These are phyloP conservation scores for Monosporozyma siamensis DNA, from an alignment of 805 yeast genomes.

Conservation along the genomic window DNA sequence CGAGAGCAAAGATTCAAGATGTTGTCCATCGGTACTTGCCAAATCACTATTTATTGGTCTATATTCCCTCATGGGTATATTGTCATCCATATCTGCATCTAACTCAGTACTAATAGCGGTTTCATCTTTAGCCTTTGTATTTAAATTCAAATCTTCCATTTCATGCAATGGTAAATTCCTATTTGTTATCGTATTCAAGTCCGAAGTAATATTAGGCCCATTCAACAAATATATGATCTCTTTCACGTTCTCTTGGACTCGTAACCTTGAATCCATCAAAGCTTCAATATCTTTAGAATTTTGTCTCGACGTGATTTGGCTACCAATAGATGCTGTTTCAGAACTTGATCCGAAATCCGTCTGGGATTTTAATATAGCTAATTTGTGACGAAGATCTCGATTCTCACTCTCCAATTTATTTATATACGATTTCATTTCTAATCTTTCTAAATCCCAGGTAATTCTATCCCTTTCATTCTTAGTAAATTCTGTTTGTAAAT, in stretches of 20 bases:
- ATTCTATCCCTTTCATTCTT: slow-evolving; percentile 51
- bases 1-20: not conserved
- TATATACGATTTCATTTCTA: slow-evolving; percentile 47
- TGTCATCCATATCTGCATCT: not conserved
- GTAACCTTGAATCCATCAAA: slow-evolving; percentile 1
- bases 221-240: slow-evolving; percentile 28
- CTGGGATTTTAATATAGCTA: slow-evolving; percentile 7
- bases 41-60: not conserved
- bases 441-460: slow-evolving; percentile 50
- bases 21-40: not conserved
- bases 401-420: slow-evolving; percentile 48
- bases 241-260: slow-evolving; percentile 28
- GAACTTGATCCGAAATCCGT: not conserved
- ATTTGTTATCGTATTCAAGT: slow-evolving; percentile 18
- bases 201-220: slow-evolving; percentile 21
- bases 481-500: slow-evolving; percentile 53
- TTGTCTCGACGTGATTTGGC: not conserved
- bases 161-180: slow-evolving; percentile 15
- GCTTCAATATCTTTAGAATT: not conserved
- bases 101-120: not conserved
- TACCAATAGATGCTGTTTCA: not conserved
- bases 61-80: not conserved
- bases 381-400: slow-evolving; percentile 26
- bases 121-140: slow-evolving; percentile 3
- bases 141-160: slow-evolving; percentile 19